Evolutionary conservation across 768 basidiomycete species (phyloP), one percentile per base, ranked within the genome.

Genomic region (Amanita molliuscula): DNA sequence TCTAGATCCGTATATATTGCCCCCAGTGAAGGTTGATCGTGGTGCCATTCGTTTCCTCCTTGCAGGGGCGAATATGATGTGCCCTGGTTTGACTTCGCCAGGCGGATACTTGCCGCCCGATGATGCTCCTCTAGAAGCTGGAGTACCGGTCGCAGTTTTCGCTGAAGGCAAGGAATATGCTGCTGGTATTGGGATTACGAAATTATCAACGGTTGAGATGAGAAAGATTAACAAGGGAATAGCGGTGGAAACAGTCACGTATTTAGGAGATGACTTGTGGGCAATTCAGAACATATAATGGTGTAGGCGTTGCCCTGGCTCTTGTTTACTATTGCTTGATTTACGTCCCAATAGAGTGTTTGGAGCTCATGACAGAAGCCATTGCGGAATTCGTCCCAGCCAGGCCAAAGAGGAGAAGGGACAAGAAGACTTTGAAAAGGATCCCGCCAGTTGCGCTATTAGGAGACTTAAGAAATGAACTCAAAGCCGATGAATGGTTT

Each of bases 1-100:
- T 48, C 35, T 65, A 99, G 95, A 96, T 71, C 96, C 96, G 6
- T 85, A 78, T 59, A 73, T 98, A 55, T 77, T 98, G 28, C 91
- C 94, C 4, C 81, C 76, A 58, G 92, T 95, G 44, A 80, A 83
- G 55, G 76, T 98, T 43, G 96, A 99, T 72, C 84, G 95, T 45
- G 96, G 96, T 44, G 96, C 96, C 47, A 99, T 99, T 69, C 88
- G 94, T 29, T 99, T 97, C 68, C 77, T 99, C 34, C 80, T 99
- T 41, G 84, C 82, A 9, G 96, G 91, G 13, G 91, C 91, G 21
- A 83, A 86, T 68, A 93, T 95, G 88, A 95, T 95, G 91, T 93
- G 87, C 58, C 96, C 96, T 4, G 96, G 96, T 18, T 71, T 99
- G 48, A 95, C 96, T 23, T 98, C 95, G 31, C 75, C 81, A 29